Evolutionary conservation across 441 rosid species (phyloP).

Genomic region (Raphanus hybrid): DNA sequence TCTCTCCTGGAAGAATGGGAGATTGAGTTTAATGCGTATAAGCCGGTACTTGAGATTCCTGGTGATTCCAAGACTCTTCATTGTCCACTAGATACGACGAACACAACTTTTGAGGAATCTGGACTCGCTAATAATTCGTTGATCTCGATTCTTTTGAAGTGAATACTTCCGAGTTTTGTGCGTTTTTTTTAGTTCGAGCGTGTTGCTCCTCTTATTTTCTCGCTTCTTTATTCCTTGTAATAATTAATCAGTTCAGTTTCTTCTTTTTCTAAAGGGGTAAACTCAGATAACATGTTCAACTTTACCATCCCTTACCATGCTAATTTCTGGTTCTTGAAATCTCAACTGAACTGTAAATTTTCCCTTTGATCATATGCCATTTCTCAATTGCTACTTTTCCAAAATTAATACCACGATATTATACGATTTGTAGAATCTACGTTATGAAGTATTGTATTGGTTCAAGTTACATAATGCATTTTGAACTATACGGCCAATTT

Average conservation of each 20-base stretch:
- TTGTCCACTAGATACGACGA: not conserved
- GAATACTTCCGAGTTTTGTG: not conserved
- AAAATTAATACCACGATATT: no score
- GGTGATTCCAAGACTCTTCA: slow-evolving; percentile 37
- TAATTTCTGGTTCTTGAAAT: not conserved
- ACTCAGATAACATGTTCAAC: not conserved
- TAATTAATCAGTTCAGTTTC: not conserved
- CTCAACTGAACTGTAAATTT: not conserved
- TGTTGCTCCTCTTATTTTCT: no score
- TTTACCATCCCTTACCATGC: not conserved
- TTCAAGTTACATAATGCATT: no score
- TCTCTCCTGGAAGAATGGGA: not conserved
- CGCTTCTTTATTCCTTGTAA: no score
- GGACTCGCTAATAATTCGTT: slow-evolving; percentile 18
- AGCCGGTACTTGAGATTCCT: slow-evolving; percentile 23
- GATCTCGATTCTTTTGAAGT: slow-evolving; percentile 28
- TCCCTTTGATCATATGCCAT: not conserved
- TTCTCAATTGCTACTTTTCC: no score
- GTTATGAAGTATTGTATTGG: no score
- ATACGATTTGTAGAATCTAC: no score
- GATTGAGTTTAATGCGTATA: not conserved
- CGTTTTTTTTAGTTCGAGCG: no score
- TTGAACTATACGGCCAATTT: no score
- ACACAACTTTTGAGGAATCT: slow-evolving; percentile 1
- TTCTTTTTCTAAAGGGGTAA: not conserved